Percentiles rank a stretch among this genome's conserved stretches.
Evolutionary conservation across 768 basidiomycete species (phyloP).

Genomic region (Serpula lacrymans): DNA sequence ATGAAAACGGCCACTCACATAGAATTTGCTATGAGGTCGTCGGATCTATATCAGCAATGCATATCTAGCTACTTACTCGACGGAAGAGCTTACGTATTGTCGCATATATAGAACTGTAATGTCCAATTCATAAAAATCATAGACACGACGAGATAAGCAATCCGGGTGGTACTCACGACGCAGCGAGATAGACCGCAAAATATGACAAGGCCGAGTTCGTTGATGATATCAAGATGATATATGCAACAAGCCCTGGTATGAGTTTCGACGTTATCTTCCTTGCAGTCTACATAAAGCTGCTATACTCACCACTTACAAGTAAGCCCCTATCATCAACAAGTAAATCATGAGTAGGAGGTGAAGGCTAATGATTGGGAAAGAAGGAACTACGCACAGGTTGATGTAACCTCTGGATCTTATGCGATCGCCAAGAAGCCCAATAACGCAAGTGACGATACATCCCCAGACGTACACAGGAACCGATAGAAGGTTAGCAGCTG

Average conservation of each 20-base stretch:
- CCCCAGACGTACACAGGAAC: constrained; percentile 78
- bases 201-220: constrained; percentile 62
- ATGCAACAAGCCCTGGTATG: constrained; percentile 46
- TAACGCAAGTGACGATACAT: constrained; percentile 57
- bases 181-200: constrained; percentile 68
- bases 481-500: constrained; percentile 67
- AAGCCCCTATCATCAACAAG: constrained; percentile 17
- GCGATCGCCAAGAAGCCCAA: constrained; percentile 64
- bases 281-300: neutral
- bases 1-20: constrained; percentile 35
- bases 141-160: neutral
- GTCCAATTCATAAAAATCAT: constrained; percentile 2
- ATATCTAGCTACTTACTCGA: constrained; percentile 1
- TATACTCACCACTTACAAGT: constrained; percentile 27
- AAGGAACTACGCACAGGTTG: constrained; percentile 57
- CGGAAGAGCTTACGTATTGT: constrained; percentile 36
- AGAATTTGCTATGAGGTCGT: constrained; percentile 37
- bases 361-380: neutral
- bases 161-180: constrained; percentile 46
- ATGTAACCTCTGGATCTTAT: constrained; percentile 52
- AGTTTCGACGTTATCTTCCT: constrained; percentile 5
- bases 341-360: constrained; percentile 36
- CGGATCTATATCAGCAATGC: too few species aligned
- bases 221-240: constrained; percentile 64
- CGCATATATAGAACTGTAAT: constrained; percentile 42